Conservation (phyloP, 2,329 filamentous ascomycete genomes). For the Sporothrix pallida region DNA sequence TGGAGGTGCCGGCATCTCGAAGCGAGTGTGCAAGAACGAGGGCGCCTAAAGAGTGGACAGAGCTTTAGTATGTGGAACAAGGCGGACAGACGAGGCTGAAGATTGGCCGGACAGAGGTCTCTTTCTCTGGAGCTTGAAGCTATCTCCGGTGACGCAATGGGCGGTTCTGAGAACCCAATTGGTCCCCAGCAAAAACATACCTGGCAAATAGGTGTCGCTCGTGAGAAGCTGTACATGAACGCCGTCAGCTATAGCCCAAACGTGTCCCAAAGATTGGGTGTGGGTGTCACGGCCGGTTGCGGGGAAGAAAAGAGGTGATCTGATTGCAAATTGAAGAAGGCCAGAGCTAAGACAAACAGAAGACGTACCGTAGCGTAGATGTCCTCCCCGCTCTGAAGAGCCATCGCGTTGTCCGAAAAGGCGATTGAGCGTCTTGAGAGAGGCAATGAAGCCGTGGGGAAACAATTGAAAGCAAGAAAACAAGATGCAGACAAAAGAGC, state of each 20-base stretch:
- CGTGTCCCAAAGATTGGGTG: not conserved
- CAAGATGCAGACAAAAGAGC: not conserved
- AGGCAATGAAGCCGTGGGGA: constrained; percentile 24
- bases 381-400: constrained; percentile 52
- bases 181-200: constrained; percentile 56
- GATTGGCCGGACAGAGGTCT: not conserved
- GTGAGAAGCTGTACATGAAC: constrained; percentile 74
- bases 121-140: not conserved
- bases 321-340: not conserved
- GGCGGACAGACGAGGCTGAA: not conserved
- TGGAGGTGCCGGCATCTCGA: constrained; percentile 84
- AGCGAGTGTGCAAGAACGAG: constrained; percentile 93
- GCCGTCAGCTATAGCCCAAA: constrained; percentile 26
- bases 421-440: constrained; percentile 27
- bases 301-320: not conserved
- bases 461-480: not conserved
- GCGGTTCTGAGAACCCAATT: not conserved
- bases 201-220: constrained; percentile 91
- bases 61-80: constrained; percentile 30
- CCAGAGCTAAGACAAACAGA: constrained; percentile 1
- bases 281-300: constrained; percentile 8
- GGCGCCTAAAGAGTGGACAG: constrained; percentile 67
- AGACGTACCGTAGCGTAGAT: constrained; percentile 62
- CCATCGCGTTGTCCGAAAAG: constrained; percentile 45
- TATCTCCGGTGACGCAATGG: not conserved